phyloP scores from a whole-genome alignment of 805 yeast species.

The Suhomyces sp. region DNA sequence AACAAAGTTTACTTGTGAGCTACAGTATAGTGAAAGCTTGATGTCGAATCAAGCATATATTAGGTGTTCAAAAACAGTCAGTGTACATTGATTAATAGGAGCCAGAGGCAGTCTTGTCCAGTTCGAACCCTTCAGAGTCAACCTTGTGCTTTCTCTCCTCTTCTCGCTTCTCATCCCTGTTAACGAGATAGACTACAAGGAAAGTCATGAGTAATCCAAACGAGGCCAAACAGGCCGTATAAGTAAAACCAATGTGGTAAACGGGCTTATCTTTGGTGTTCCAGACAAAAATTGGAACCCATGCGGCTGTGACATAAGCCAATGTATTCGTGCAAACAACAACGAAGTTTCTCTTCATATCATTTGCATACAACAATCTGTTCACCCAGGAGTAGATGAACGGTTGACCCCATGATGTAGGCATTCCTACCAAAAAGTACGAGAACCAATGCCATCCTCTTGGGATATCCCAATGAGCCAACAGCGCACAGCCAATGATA shows the following conservation, averaged over 20 bases:
- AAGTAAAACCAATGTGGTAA: constrained; percentile 18
- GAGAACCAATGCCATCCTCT: constrained; percentile 50
- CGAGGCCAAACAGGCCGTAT: constrained; percentile 27
- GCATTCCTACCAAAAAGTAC: constrained; percentile 49
- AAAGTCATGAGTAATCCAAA: constrained; percentile 32
- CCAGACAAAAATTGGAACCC: constrained; percentile 43
- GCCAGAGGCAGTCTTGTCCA: too few relatives aligned
- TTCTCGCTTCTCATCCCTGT: constrained; percentile 23
- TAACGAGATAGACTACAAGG: constrained; percentile 24
- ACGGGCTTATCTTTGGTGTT: constrained; percentile 34
- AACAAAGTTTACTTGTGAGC: too few relatives aligned
- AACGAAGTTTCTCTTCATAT: constrained; percentile 40
- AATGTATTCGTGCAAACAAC: constrained; percentile 38
- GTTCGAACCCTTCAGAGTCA: too few relatives aligned
- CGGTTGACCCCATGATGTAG: constrained; percentile 55
- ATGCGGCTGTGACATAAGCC: constrained; percentile 41
- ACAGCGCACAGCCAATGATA: constrained; percentile 41
- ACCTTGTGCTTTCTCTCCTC: background rate
- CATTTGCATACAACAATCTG: constrained; percentile 43
- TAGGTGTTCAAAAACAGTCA: too few relatives aligned
- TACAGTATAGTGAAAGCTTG: too few relatives aligned
- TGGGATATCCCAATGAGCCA: constrained; percentile 51
- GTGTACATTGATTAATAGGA: too few relatives aligned
- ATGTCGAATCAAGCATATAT: too few relatives aligned
- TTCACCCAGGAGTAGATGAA: constrained; percentile 60